Evolutionary conservation across 192 early-diverging fungal species (phyloP).

Genomic region (Gorgonomyces haynaldii): DNA sequence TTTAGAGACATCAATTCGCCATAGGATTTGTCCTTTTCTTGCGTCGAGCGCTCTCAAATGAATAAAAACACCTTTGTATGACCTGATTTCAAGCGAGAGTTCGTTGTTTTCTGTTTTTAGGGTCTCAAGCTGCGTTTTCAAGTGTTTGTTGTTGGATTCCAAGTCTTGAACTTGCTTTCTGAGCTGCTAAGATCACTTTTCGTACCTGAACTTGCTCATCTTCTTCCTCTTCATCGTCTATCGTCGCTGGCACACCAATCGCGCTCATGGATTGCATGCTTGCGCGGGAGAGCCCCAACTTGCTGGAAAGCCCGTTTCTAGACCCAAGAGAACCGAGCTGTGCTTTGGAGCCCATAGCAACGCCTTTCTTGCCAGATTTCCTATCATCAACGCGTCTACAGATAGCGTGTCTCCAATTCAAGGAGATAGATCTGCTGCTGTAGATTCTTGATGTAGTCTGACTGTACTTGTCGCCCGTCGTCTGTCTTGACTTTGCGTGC

Average conservation of each 20-base stretch:
- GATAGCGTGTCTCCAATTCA: conserved; percentile 47
- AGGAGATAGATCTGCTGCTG: conserved; percentile 51
- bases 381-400: conserved; percentile 19
- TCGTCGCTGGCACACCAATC: too few species aligned
- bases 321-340: too few species aligned
- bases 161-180: background rate
- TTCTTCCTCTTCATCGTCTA: background rate
- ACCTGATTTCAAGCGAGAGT: background rate
- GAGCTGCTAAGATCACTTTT: background rate
- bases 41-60: background rate
- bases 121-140: background rate
- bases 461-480: background rate
- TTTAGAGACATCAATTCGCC: conserved; percentile 23
- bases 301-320: too few species aligned
- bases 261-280: too few species aligned
- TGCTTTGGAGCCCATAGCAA: background rate
- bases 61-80: background rate
- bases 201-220: background rate
- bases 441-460: conserved; percentile 42
- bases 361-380: conserved; percentile 7
- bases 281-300: too few species aligned
- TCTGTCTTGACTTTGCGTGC: too few species aligned
- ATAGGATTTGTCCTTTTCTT: conserved; percentile 32
- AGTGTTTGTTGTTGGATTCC: background rate
- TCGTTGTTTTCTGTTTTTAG: background rate